Base-by-base conservation (phyloP, 2,329 filamentous ascomycete genomes). In the Pseudocercospora fijiensis region DNA sequence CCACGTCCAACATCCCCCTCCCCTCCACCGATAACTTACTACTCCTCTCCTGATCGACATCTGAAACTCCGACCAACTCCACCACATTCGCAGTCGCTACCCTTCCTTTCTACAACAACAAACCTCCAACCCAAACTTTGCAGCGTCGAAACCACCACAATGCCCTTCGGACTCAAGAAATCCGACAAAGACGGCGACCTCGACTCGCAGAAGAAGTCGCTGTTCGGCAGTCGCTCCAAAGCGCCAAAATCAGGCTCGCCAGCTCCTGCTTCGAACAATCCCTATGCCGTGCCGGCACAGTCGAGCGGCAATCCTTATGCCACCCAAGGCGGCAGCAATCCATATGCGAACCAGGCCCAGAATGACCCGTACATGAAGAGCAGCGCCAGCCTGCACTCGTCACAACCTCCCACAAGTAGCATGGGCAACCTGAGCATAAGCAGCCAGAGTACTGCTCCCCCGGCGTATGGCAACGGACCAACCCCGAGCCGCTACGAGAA, bases 151-250 rank as follows among this genome's bases (percentile, higher is more conserved):
- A 45, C 18, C 8, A 26, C 56, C 57, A 71, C 8, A 60, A 76
- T 75, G 71, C 70, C 70, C 10, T 79, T 81, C 72, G 79, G 80
- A 43, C 79, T 85, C 69, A 76, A 79, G 66, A 85, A 84, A 74
- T 74, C 76, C 69, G 75, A 77, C 61, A 87, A 86, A 74, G 79
- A 80, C 65, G 82, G 78, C 71, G 84, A 84, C 67, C 82, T 83
- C 55, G 78, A 84, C 63, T 76, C 77, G 43, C 81, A 79, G 74
- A 83, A 85, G 74, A 79, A 78, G 62, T 83, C 84, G n/a, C 82
- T 88, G 30, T 88, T 88, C 70, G 84, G 85, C 67, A 79, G 79
- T 68, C 78, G 82, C 67, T 82, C 80, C 57, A 86, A 85, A 74
- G 80, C 79, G 22, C 73, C 74, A 69, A 85, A 85, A 60, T 78